phyloP scores from a whole-genome alignment of 805 yeast species.

The Candida mattraensis region DNA sequence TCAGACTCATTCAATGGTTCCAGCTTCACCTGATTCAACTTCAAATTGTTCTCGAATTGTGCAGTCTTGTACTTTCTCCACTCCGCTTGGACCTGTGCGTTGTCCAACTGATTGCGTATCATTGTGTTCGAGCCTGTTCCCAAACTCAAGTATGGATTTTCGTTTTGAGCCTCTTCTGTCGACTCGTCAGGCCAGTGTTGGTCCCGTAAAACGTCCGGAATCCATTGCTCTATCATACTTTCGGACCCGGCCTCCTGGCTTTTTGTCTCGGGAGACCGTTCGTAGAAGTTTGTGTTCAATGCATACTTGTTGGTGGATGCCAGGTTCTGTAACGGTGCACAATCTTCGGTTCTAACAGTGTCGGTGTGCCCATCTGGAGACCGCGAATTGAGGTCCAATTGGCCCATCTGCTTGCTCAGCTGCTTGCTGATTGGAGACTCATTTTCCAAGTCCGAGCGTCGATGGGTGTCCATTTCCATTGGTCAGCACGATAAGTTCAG shows the following conservation, averaged over 20 bases:
- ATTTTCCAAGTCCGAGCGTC: too few species aligned
- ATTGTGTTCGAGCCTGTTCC: conserved; percentile 25
- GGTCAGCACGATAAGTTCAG: too few species aligned
- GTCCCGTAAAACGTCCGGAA: conserved; percentile 27
- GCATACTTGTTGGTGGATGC: conserved; percentile 17
- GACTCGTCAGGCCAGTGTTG: conserved; percentile 29
- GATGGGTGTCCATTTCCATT: too few species aligned
- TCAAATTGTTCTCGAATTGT: conserved; percentile 22
- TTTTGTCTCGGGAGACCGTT: conserved; percentile 13
- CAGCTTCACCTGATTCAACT: conserved; percentile 19
- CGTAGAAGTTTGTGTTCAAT: conserved; percentile 20
- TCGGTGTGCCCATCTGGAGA: too few species aligned
- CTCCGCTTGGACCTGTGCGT: conserved; percentile 27
- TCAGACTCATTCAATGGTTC: conserved; percentile 19
- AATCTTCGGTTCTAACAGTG: conserved; percentile 28
- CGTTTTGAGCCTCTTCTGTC: neutral
- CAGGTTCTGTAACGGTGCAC: too few species aligned
- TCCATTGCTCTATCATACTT: conserved; percentile 15
- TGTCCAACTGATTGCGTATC: conserved; percentile 16
- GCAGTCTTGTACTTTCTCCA: conserved; percentile 30
- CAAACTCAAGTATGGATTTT: conserved; percentile 23
- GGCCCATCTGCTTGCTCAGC: too few species aligned
- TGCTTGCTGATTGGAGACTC: too few species aligned
- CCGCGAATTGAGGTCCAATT: neutral
- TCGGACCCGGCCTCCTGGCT: conserved; percentile 1